phyloP scores from a whole-genome alignment of 306 rosid species.

The Pachyrhizus erosus region DNA sequence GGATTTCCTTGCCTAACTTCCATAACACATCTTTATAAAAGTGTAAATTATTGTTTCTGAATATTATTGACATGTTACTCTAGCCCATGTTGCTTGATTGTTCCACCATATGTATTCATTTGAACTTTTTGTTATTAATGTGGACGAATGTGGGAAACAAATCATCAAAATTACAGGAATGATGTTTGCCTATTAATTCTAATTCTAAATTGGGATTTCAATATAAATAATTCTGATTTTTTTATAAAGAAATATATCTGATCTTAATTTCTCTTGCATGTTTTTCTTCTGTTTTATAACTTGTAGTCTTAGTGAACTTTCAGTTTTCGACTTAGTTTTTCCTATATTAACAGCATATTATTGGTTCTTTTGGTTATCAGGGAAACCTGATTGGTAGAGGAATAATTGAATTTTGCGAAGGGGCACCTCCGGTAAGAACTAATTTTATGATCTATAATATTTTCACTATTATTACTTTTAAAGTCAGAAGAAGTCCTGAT shows the following conservation, averaged over 20 bases:
- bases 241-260: not conserved
- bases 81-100: not conserved
- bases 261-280: not conserved
- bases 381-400: conserved; percentile 84
- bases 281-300: not conserved
- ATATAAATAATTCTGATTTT: not conserved
- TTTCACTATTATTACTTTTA: conserved; percentile 16
- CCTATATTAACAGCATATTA: conserved; percentile 16
- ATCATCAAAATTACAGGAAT: not conserved
- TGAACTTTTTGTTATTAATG: not conserved
- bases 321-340: not conserved
- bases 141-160: not conserved
- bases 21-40: not conserved
- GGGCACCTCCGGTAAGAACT: conserved; percentile 84
- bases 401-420: conserved; percentile 77
- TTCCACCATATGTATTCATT: not conserved
- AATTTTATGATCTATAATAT: conserved; percentile 19
- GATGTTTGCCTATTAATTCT: not conserved
- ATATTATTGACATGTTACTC: not conserved
- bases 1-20: not conserved
- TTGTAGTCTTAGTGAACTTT: not conserved
- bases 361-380: conserved; percentile 50
- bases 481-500: not conserved
- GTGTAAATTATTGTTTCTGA: not conserved
- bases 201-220: not conserved